Conservation (phyloP, 495 filamentous ascomycete genomes). For the Aspergillus olivimuriae region DNA sequence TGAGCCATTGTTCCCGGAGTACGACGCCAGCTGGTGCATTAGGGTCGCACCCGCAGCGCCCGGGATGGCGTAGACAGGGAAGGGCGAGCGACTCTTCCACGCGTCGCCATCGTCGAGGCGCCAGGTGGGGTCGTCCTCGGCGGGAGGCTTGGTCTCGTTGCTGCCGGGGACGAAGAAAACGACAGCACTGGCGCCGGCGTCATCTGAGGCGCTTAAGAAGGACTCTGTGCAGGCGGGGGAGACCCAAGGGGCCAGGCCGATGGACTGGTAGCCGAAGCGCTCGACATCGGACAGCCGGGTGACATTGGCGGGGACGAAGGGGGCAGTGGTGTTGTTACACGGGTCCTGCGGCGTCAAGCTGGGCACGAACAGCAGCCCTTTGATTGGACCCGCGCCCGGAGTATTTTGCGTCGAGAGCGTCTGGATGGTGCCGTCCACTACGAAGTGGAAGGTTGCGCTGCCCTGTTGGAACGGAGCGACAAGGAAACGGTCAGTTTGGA, state of each 20-base stretch:
- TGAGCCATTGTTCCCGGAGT: conserved; percentile 63
- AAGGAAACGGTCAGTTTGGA: no score
- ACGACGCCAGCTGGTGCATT: conserved; percentile 65
- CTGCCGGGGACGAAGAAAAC: conserved; percentile 65
- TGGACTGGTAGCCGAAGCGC: conserved; percentile 42
- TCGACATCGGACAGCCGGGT: conserved; percentile 66
- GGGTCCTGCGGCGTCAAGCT: conserved; percentile 46
- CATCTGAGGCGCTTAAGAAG: conserved; percentile 58
- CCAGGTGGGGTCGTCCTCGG: conserved; percentile 55
- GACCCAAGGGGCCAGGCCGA: conserved; percentile 89
- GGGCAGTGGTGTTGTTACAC: conserved; percentile 52
- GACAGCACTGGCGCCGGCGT: conserved; percentile 55
- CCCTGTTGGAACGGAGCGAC: no score
- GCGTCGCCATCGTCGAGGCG: conserved; percentile 51
- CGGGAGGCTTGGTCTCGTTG: conserved; percentile 55
- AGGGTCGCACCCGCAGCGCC: conserved; percentile 55
- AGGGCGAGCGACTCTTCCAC: conserved; percentile 60
- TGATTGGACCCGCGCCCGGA: conserved; percentile 47
- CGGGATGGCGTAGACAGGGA: conserved; percentile 80
- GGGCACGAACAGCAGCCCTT: conserved; percentile 80
- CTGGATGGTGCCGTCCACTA: conserved; percentile 53
- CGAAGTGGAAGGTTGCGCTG: conserved; percentile 58
- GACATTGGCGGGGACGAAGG: conserved; percentile 64
- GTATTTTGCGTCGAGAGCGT: conserved; percentile 62
- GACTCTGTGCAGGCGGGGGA: conserved; percentile 58